Evolutionary conservation across 371 early-diverging fungal species (phyloP).

Genomic region (Mortierella sp.): DNA sequence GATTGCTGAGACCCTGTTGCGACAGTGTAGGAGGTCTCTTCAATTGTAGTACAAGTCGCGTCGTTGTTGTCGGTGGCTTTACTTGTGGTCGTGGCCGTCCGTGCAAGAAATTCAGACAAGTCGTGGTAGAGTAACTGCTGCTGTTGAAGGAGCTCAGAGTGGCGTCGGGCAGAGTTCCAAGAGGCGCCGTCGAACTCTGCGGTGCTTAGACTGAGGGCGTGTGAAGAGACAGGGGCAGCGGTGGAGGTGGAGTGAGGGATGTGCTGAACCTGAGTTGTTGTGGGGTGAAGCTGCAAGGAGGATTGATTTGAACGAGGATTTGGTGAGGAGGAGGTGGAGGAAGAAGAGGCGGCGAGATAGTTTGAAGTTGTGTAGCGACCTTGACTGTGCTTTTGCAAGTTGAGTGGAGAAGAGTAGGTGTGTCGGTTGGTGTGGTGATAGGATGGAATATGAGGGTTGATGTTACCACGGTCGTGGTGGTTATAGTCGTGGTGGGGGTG

Average conservation of each 20-base stretch:
- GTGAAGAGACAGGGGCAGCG: background rate
- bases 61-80: background rate
- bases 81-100: background rate
- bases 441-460: background rate
- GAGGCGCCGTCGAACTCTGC: background rate
- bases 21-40: background rate
- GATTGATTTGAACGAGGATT: background rate
- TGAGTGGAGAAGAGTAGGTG: background rate
- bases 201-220: constrained; percentile 6
- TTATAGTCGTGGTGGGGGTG: background rate
- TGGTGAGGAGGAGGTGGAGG: background rate
- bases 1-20: constrained; percentile 3
- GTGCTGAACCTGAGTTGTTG: background rate
- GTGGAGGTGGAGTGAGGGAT: constrained; percentile 19
- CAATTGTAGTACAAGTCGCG: constrained; percentile 2
- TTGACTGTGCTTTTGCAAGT: background rate
- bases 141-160: background rate
- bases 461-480: background rate
- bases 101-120: background rate
- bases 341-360: background rate
- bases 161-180: background rate
- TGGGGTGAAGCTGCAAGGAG: background rate
- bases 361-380: background rate
- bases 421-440: background rate
- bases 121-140: constrained; percentile 4